Evolutionary conservation across 2,329 filamentous ascomycete genomes (phyloP).

Genomic region (Apiospora marii): DNA sequence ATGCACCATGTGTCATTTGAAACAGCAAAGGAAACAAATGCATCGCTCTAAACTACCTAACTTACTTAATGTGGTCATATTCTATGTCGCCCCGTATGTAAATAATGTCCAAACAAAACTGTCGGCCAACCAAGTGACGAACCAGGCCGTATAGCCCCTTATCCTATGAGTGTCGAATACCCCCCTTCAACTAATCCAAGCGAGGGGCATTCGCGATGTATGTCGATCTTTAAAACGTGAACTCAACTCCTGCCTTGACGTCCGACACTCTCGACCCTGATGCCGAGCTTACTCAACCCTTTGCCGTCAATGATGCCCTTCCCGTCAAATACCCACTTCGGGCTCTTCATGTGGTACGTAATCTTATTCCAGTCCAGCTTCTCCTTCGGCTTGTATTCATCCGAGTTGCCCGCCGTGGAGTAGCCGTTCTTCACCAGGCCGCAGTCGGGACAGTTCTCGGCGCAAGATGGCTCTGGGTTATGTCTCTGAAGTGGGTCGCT

Average conservation of each 20-base stretch:
- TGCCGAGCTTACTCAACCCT: conserved; percentile 57
- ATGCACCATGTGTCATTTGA: background rate
- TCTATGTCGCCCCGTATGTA: background rate
- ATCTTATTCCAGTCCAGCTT: conserved; percentile 61
- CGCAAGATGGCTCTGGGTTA: conserved; percentile 54
- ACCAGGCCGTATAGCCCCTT: background rate
- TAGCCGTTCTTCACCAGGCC: conserved; percentile 50
- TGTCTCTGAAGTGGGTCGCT: conserved; percentile 56
- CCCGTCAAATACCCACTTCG: conserved; percentile 65
- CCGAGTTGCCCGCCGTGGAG: conserved; percentile 52
- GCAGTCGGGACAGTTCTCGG: conserved; percentile 59
- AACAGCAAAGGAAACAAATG: background rate
- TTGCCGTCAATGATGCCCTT: conserved; percentile 59
- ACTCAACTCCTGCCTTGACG: conserved; percentile 43
- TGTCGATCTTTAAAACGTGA: background rate
- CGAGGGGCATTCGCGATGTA: background rate
- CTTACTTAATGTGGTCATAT: background rate
- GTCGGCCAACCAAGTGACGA: background rate
- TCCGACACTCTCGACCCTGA: conserved; percentile 61
- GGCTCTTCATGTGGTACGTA: conserved; percentile 57
- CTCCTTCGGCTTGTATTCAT: conserved; percentile 56
- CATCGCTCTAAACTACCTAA: background rate
- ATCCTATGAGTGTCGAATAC: background rate
- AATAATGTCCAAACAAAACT: background rate
- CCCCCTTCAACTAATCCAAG: background rate